A percentile compares a stretch with the other conserved stretches of the same genome.
These are phyloP conservation scores for Pythium brassicae DNA, from an alignment of 352 stramenopile species.

Conservation along the genomic window DNA sequence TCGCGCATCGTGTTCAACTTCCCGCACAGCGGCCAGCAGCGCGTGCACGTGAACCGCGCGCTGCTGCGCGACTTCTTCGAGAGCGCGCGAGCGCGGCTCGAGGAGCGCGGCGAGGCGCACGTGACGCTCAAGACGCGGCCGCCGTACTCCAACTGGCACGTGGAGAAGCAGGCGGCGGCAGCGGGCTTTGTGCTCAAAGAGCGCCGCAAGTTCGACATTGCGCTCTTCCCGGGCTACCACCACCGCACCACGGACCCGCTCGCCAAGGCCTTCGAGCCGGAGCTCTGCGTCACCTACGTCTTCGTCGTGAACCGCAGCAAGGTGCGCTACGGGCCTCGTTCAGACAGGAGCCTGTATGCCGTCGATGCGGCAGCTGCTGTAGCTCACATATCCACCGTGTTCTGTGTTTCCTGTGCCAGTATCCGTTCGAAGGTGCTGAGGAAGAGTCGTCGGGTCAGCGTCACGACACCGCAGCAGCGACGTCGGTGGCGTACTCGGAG, in stretches of 20 bases:
- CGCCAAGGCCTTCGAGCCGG: slow-evolving; percentile 80
- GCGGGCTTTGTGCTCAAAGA: slow-evolving; percentile 77
- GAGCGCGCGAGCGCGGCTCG: slow-evolving; percentile 61
- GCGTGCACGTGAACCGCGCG: slow-evolving; percentile 83
- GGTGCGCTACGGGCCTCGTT: slow-evolving; percentile 20
- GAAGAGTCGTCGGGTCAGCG: slow-evolving; percentile 6
- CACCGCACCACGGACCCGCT: slow-evolving; percentile 85
- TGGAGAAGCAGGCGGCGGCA: slow-evolving; percentile 77
- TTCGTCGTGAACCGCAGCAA: slow-evolving; percentile 83
- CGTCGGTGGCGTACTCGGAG: background rate
- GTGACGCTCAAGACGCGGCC: slow-evolving; percentile 83
- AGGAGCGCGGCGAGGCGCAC: slow-evolving; percentile 60
- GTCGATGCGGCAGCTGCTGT: background rate
- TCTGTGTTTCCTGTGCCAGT: slow-evolving; percentile 1
- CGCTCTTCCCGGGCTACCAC: slow-evolving; percentile 77
- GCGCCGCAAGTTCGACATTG: slow-evolving; percentile 64
- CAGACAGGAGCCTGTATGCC: too few relatives aligned
- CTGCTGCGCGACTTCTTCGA: slow-evolving; percentile 84
- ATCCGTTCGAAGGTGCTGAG: slow-evolving; percentile 13
- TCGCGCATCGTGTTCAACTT: slow-evolving; percentile 89
- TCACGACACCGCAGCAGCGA: background rate
- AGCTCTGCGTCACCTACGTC: slow-evolving; percentile 81
- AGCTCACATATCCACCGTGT: background rate
- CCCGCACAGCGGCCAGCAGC: slow-evolving; percentile 83
- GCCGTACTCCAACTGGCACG: slow-evolving; percentile 85